Evolutionary conservation across 441 rosid genomes (phyloP), one percentile per base, ranked within the genome.

Genomic region (Lepidium campestre): DNA sequence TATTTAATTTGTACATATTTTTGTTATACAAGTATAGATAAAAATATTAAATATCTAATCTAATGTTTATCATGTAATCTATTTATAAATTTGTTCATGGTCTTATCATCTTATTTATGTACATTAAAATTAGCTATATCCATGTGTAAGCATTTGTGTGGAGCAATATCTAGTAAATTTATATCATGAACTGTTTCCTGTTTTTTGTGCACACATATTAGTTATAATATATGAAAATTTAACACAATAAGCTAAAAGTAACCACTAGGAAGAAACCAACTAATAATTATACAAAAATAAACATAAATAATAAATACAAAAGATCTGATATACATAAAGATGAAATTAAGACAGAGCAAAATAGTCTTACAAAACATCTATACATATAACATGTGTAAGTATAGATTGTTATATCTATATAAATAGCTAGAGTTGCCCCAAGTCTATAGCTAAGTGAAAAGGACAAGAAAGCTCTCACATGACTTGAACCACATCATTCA

Each of bases 401-500:
- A 61, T 49, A 47, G 1, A 25, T 40, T 49, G 57, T n/a, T 25
- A 48, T 65, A 65, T 50, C 57, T 58, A 58, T 72, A 67, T 73
- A 73, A 44, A 53, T 42, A 59, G 57, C 29, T 66, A 73, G 77
- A 73, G 63, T 73, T 66, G 45, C 36, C 77, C 72, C 77, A 66
- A 66, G 63, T 67, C 72, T 73, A 73, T 44, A 59, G 67, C 67
- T 52, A 44, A 61, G 29, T 82, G 87, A 88, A 79, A 83, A 81
- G 79, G 88, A 90, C 93, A 74, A 80, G 83, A 72, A 29, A 72
- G 72, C 67, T 72, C 88, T 82, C 95, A 88, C 97, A 88, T 88
- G 95, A 88, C 88, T 59, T 76, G 57, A 86, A 85, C 94, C 86
- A 81, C 85, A 87, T 78, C 82, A 86, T 78, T 77, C 86, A 82